phyloP scores from a whole-genome alignment of 2,329 filamentous ascomycete genomes.

The Fusarium zealandicum region DNA sequence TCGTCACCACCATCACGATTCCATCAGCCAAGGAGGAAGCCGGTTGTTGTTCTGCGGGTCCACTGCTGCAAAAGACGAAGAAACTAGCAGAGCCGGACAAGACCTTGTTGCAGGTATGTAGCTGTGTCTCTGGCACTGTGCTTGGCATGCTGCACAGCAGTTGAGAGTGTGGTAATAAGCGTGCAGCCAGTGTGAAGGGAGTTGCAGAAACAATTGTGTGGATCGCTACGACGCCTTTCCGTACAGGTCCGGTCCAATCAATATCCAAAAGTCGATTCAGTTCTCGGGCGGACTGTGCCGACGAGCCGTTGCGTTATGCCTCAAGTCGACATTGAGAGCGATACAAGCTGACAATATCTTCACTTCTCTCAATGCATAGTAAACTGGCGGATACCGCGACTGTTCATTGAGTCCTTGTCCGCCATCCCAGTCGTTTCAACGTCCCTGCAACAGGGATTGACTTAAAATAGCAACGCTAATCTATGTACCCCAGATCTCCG shows the following conservation, averaged over 20 bases:
- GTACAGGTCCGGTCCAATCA: neutral
- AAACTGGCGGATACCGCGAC: no score
- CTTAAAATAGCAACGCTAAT: conserved; percentile 29
- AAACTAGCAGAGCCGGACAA: neutral
- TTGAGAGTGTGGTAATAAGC: neutral
- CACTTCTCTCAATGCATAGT: no score
- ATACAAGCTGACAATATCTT: no score
- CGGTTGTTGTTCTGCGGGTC: conserved; percentile 20
- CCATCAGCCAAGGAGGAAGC: conserved; percentile 1
- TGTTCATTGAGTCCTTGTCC: neutral
- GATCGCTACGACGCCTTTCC: no score
- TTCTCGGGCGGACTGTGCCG: conserved; percentile 6
- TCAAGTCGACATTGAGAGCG: no score
- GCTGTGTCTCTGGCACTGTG: neutral
- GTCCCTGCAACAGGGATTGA: conserved; percentile 4
- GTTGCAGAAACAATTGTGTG: no score
- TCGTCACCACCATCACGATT: conserved; percentile 1
- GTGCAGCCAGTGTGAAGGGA: conserved; percentile 18
- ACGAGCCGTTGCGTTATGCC: conserved; percentile 15
- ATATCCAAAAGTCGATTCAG: neutral
- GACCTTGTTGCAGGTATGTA: neutral
- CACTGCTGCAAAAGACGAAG: conserved; percentile 14
- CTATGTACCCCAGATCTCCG: conserved; percentile 5
- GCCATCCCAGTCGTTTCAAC: conserved; percentile 1
- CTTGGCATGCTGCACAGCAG: neutral